Evolutionary conservation across 148 eudicot species (phyloP), one percentile per base, ranked within the genome.

Genomic region (Fagopyrum tataricum): DNA sequence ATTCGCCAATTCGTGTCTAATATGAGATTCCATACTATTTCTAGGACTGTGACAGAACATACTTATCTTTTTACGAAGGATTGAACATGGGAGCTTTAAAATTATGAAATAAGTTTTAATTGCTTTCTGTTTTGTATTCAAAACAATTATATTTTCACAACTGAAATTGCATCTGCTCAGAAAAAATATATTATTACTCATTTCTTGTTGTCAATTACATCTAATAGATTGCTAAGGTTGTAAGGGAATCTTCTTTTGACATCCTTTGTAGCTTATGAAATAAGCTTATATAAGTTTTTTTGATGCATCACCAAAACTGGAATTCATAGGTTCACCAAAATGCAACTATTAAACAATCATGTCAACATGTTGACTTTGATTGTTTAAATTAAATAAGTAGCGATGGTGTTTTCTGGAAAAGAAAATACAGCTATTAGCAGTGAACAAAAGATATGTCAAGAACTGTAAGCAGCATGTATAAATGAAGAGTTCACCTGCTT

Each of bases 401-500:
- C 37, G 37, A 31, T 1, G 37, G 37, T 31, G 37, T 31, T 1
- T 31, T 31, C 37, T 31, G 37, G 37, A 31, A 31, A 31, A 31
- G 37, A 31, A 31, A 1, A 31, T 31, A 14, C 43, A 31, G 17
- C 18, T 31, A 37, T 62, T 37, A 62, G 5, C 68, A 37, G n/a
- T 37, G 43, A 2, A 9, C 37, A 31, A 51, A 62, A 62, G 68
- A 62, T 43, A 3, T 14, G 18, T 62, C 14, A 37, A 62, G 68
- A 37, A 1, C 14, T 14, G 24, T 52, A 44, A 43, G 41, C 72
- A 43, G 24, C 51, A 15, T 49, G 55, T 21, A n/a, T 44, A 44
- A 21, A 64, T 64, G 14, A 64, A 62, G 43, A 64, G 56, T 78
- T 62, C 78, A 90, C 98, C 87, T 95, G 97, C 83, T 92, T 92